phyloP scores from a whole-genome alignment of 129 eudicot genomes.

The Apium graveolens region DNA sequence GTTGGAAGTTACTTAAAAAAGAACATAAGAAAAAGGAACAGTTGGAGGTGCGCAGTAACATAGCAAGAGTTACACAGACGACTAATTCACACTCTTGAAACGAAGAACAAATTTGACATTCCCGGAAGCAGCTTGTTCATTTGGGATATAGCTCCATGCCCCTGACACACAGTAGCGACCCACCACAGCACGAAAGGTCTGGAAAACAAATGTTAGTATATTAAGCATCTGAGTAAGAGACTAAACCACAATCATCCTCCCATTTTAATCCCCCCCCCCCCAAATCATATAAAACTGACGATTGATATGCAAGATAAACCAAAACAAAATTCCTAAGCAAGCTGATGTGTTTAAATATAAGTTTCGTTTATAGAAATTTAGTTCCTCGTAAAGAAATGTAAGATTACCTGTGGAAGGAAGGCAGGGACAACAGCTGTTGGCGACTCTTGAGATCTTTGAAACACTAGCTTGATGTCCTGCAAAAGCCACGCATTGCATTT shows the following conservation, averaged over 20 bases:
- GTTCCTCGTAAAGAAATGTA: neutral
- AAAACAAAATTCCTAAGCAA: neutral
- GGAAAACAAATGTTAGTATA: neutral
- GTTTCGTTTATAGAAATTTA: neutral
- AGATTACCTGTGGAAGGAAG: neutral
- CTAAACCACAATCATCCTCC: neutral
- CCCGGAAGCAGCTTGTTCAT: neutral
- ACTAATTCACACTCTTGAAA: neutral
- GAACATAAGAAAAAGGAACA: neutral
- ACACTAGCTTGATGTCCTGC: neutral
- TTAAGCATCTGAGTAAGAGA: neutral
- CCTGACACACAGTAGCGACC: neutral
- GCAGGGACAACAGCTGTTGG: neutral
- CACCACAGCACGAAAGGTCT: neutral
- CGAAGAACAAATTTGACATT: neutral
- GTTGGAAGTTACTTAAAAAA: neutral
- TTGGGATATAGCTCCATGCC: neutral
- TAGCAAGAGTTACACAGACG: neutral
- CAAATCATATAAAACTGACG: neutral
- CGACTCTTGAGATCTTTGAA: neutral
- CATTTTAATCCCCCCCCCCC: neutral
- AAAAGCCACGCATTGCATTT: neutral
- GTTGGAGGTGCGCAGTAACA: neutral
- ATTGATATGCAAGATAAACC: neutral
- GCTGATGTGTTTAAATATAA: neutral